A percentile compares a stretch with the other conserved stretches of the same genome.
These are phyloP conservation scores for Rutidosis leptorrhynchoides DNA, from an alignment of 129 eudicot genomes.

Conservation along the genomic window DNA sequence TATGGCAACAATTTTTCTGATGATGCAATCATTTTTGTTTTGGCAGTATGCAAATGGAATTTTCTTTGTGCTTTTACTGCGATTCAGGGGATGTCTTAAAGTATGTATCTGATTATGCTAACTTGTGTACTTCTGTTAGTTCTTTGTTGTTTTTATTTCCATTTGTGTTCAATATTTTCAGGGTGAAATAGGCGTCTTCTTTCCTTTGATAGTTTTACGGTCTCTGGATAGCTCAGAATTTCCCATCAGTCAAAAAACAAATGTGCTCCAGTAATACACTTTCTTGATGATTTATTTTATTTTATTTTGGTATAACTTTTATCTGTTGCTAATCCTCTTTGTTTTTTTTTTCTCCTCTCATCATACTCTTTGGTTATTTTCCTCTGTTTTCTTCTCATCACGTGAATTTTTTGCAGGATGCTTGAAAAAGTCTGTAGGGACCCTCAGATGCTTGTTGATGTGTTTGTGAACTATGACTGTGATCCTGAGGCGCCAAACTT, in stretches of 20 bases:
- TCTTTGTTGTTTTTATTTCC: background rate
- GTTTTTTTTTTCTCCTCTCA: slow-evolving; percentile 1
- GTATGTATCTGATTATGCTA: slow-evolving; percentile 33
- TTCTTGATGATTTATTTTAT: slow-evolving; percentile 12
- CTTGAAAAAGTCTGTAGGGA: slow-evolving; percentile 91
- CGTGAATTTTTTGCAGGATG: slow-evolving; percentile 65
- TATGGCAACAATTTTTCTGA: too few relatives aligned
- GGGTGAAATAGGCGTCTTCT: slow-evolving; percentile 95
- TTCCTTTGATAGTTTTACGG: slow-evolving; percentile 81
- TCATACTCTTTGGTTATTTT: too few relatives aligned
- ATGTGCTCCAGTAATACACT: slow-evolving; percentile 65
- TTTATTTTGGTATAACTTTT: too few relatives aligned
- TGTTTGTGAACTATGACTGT: slow-evolving; percentile 92
- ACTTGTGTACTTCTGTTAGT: background rate
- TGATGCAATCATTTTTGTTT: too few relatives aligned
- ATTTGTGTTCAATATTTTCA: slow-evolving; percentile 27
- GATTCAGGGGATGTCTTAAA: slow-evolving; percentile 88
- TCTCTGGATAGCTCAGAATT: slow-evolving; percentile 70
- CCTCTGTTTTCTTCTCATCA: too few relatives aligned
- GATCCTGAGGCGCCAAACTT: slow-evolving; percentile 95
- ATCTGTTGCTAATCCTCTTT: slow-evolving; percentile 28
- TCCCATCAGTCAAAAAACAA: slow-evolving; percentile 64
- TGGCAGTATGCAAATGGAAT: slow-evolving; percentile 92
- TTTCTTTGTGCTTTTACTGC: slow-evolving; percentile 71
- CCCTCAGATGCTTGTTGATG: slow-evolving; percentile 88